Evolutionary conservation across 495 filamentous ascomycete species (phyloP), one percentile per base, ranked within the genome.

Genomic region (Aspergillus biplanus): DNA sequence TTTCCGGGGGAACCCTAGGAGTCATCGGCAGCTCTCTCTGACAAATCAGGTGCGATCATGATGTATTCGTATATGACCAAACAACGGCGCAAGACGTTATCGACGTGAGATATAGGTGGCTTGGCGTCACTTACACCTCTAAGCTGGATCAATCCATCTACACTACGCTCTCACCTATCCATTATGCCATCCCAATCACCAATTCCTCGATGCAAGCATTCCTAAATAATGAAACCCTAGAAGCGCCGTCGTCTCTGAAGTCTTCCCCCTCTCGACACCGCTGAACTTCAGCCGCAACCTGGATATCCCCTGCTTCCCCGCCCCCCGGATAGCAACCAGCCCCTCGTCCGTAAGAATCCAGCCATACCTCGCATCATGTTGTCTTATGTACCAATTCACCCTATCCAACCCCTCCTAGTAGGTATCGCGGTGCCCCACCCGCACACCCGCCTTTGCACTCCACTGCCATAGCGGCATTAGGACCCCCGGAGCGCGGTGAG

Each of bases 61-160:
- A 83, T 95, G 70, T 95, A 90, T 67, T 86, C 85, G 35, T 87
- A 94, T 74, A 96, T 96, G 92, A 84, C 94, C 69, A 79, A 77
- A 58, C 91, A 95, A 78, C 79, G 92, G 64, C 76, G 82, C 35
- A 92, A 89, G 82, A 67, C 64, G n/a, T 63, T 75, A 15, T 32
- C 63, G 33, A 50, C 39, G n/a, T 44, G n/a, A 44, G 4, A 44
- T 12, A 15, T 27, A 27, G 21, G 21, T 27, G n/a, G 11, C 37
- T 42, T 15, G 9, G 6, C 12, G 35, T 39, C 37, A 11, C 4
- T 6, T 44, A 12, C n/a, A 6, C 8, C 11, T 44, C 39, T 44
- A 44, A 3, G 4, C 11, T 44, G 5, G 4, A 13, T 15, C 11
- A 44, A 44, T 44, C 39, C 4, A 44, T 44, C 39, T 4, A 1